phyloP scores from a whole-genome alignment of 257 asterid species.

The Solanum pennellii region DNA sequence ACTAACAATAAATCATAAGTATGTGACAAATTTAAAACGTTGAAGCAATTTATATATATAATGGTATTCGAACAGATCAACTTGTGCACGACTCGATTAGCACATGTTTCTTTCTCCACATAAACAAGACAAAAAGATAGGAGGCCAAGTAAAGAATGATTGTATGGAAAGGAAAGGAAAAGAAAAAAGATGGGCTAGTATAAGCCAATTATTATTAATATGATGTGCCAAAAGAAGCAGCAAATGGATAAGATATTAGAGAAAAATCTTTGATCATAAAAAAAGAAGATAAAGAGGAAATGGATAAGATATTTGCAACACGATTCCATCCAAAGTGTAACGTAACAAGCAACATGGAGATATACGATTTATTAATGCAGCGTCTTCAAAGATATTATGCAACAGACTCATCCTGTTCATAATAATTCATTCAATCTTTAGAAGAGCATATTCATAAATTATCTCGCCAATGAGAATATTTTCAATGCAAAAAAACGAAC shows the following conservation, averaged over 20 bases:
- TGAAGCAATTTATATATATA: neutral
- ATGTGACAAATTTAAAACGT: neutral
- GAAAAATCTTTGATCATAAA: neutral
- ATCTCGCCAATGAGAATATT: neutral
- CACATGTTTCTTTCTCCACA: neutral
- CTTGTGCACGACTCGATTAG: neutral
- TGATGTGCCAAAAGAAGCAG: neutral
- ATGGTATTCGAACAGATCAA: neutral
- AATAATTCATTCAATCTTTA: neutral
- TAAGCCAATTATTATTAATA: neutral
- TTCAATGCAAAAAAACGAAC: neutral
- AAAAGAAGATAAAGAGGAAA: neutral
- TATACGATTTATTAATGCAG: neutral
- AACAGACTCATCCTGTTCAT: neutral
- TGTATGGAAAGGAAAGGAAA: neutral
- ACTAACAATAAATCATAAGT: neutral
- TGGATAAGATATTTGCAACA: neutral
- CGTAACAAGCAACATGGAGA: neutral
- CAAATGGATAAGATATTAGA: neutral
- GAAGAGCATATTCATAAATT: neutral
- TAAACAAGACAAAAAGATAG: neutral
- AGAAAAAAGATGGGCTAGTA: neutral
- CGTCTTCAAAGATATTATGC: neutral
- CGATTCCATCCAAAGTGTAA: neutral
- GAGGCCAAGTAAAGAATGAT: neutral